A percentile compares a stretch with the other conserved stretches of the same genome.
phyloP scores from a whole-genome alignment of 2,329 filamentous ascomycete species.

The Dichotomopilus funicola region DNA sequence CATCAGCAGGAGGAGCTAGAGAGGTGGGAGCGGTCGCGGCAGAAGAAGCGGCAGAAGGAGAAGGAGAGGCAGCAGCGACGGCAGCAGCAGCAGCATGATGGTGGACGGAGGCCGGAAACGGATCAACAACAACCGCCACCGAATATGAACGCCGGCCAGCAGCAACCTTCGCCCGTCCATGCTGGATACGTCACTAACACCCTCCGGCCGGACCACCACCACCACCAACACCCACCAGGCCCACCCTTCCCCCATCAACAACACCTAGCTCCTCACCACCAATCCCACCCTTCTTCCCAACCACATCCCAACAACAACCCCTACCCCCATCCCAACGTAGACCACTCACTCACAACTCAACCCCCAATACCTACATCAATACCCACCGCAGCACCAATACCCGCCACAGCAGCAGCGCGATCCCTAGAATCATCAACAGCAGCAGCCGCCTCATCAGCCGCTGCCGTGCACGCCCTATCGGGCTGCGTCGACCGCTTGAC shows the following conservation, averaged over 20 bases:
- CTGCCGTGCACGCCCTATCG: conserved; percentile 7
- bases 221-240: background rate
- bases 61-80: background rate
- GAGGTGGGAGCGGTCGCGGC: background rate
- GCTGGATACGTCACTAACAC: too few species aligned
- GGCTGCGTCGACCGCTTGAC: conserved; percentile 12
- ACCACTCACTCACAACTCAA: background rate
- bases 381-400: background rate
- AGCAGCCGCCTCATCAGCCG: conserved; percentile 1
- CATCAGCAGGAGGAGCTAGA: background rate
- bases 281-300: background rate
- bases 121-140: background rate
- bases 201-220: too few species aligned
- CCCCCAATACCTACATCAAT: background rate
- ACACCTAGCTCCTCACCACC: background rate
- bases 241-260: background rate
- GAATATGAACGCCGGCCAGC: background rate
- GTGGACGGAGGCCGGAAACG: background rate
- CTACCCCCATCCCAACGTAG: background rate
- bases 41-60: background rate
- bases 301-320: background rate
- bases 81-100: too few species aligned
- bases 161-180: background rate
- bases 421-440: background rate
- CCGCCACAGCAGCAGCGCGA: background rate